These are phyloP conservation scores for Heterobasidion annosum DNA, from an alignment of 1,284 basidiomycete species.

Conservation along the genomic window DNA sequence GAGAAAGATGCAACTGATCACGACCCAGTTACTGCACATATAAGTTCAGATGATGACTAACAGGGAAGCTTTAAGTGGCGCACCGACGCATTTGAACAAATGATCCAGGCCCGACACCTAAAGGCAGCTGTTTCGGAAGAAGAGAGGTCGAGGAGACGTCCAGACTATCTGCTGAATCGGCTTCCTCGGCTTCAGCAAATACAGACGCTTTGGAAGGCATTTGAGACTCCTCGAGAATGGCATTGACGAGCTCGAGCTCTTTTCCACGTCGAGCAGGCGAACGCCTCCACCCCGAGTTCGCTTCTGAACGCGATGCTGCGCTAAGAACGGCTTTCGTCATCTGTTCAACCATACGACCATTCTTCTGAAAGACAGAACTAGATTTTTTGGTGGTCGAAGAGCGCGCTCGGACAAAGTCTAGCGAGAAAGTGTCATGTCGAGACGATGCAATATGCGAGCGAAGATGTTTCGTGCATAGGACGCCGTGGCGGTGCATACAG, in stretches of 20 bases:
- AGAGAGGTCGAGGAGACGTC: neutral
- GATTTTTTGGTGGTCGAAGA: neutral
- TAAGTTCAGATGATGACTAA: neutral
- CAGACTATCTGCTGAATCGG: neutral
- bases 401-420: neutral
- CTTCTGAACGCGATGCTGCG: neutral
- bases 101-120: constrained; percentile 5
- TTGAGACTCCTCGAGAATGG: constrained; percentile 5
- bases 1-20: neutral
- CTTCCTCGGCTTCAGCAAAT: neutral
- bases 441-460: neutral
- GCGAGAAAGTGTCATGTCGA: neutral
- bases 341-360: neutral
- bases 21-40: neutral
- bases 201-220: neutral
- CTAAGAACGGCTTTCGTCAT: neutral
- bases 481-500: constrained; percentile 8
- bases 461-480: neutral
- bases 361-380: neutral
- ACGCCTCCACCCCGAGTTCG: neutral
- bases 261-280: neutral
- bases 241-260: constrained; percentile 10
- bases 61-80: neutral
- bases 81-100: constrained; percentile 10
- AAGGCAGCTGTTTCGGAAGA: neutral